These are phyloP conservation scores for Cicer cuneatum DNA, from an alignment of 306 rosid species.

Conservation along the genomic window DNA sequence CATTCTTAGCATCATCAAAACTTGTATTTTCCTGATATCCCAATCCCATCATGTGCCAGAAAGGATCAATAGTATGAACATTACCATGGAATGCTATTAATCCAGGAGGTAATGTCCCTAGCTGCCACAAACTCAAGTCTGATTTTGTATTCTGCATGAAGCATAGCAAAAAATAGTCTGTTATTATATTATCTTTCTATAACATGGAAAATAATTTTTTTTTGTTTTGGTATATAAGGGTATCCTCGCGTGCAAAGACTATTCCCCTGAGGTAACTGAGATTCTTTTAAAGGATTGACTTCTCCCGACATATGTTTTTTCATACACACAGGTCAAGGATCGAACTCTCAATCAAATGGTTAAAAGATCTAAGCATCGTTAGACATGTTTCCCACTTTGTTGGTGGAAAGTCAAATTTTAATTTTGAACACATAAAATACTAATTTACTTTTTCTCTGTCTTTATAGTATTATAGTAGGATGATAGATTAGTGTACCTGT, in stretches of 20 bases:
- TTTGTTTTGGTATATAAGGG: too few species aligned
- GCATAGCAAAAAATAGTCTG: neutral
- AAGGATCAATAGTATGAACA: slow-evolving; percentile 81
- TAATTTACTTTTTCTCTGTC: neutral
- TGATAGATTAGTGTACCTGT: slow-evolving; percentile 53
- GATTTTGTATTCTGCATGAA: slow-evolving; percentile 86
- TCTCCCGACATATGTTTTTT: too few species aligned
- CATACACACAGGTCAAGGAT: too few species aligned
- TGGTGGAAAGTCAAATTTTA: neutral
- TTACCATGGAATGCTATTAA: slow-evolving; percentile 94
- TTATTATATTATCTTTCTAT: slow-evolving; percentile 11
- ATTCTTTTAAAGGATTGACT: too few species aligned
- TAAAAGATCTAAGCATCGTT: too few species aligned
- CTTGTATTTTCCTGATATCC: slow-evolving; percentile 92
- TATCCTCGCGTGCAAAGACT: too few species aligned
- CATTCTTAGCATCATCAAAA: slow-evolving; percentile 65
- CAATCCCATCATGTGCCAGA: slow-evolving; percentile 96
- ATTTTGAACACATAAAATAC: neutral
- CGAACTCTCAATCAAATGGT: too few species aligned
- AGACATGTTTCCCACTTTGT: too few species aligned
- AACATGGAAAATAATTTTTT: neutral
- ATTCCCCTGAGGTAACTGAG: too few species aligned
- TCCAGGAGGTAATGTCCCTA: slow-evolving; percentile 94
- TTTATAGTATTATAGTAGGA: slow-evolving; percentile 14
- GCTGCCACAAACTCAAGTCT: slow-evolving; percentile 89